phyloP scores from a whole-genome alignment of 83 land plant species.

The Picea mariana region DNA sequence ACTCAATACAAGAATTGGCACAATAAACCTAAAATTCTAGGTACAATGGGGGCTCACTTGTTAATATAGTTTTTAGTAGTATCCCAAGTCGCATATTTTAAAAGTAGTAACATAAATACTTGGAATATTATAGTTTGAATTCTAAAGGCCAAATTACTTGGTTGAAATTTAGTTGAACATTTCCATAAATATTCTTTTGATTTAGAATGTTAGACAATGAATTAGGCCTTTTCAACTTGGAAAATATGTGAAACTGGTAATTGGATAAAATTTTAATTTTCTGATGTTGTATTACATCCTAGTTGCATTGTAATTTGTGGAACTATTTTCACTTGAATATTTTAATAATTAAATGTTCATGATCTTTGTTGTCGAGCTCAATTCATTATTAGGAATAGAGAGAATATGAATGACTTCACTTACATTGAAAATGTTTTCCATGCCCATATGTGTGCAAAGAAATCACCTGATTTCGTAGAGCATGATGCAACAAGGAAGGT shows the following conservation, averaged over 20 bases:
- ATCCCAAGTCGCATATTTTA: not conserved
- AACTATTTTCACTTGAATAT: not conserved
- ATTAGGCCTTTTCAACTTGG: not conserved
- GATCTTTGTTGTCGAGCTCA: slow-evolving; percentile 29
- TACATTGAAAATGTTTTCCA: slow-evolving; percentile 86
- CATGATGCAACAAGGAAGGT: slow-evolving; percentile 81
- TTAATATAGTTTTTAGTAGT: not conserved
- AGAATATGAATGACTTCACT: slow-evolving; percentile 82
- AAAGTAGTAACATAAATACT: not conserved
- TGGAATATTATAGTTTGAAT: not conserved
- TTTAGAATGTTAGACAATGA: not conserved
- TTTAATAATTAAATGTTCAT: no score
- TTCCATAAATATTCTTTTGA: not conserved
- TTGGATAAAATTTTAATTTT: not conserved
- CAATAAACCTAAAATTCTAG: no score
- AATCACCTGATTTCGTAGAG: slow-evolving; percentile 37
- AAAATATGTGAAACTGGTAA: not conserved
- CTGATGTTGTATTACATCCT: not conserved
- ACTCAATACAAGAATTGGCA: no score
- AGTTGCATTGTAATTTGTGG: not conserved
- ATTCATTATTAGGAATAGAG: slow-evolving; percentile 81
- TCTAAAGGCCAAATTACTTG: no score
- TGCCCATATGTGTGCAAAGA: slow-evolving; percentile 82
- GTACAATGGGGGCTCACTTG: not conserved
- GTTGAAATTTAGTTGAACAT: no score